Evolutionary conservation across 768 basidiomycete species (phyloP).

Genomic region (Xanthoconium stramineum): DNA sequence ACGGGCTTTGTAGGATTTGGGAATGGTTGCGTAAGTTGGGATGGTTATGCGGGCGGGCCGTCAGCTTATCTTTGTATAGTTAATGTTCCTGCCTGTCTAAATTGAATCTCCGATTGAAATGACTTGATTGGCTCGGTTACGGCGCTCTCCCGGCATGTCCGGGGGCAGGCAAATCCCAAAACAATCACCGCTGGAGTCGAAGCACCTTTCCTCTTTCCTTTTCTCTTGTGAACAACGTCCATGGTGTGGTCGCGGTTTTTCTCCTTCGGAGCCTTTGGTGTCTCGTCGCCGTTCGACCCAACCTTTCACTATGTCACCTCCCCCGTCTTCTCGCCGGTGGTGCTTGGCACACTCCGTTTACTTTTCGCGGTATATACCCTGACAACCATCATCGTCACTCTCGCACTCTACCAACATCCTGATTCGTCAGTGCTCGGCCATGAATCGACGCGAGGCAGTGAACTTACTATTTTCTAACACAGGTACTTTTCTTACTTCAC

Average conservation of each 20-base stretch:
- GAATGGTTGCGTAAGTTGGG: not conserved
- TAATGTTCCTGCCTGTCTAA: no score
- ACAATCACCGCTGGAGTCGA: not conserved
- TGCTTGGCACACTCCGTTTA: constrained; percentile 45
- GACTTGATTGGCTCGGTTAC: no score
- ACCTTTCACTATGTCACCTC: constrained; percentile 39
- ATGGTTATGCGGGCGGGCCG: not conserved
- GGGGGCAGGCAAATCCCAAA: not conserved
- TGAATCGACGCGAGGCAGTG: not conserved
- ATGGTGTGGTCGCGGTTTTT: not conserved
- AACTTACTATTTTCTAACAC: not conserved
- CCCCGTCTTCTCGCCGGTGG: constrained; percentile 39
- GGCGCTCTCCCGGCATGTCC: not conserved
- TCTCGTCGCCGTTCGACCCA: constrained; percentile 40
- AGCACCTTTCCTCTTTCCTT: not conserved
- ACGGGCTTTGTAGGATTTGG: constrained; percentile 23
- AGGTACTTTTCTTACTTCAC: constrained; percentile 70
- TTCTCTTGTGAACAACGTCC: no score
- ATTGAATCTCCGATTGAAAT: no score
- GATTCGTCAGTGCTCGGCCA: constrained; percentile 31
- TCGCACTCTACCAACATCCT: constrained; percentile 20
- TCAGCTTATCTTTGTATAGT: no score
- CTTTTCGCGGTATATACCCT: constrained; percentile 51
- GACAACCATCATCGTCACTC: constrained; percentile 35
- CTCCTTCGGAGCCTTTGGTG: constrained; percentile 30